phyloP scores from a whole-genome alignment of 306 rosid genomes.

The Sicyos baderoa region DNA sequence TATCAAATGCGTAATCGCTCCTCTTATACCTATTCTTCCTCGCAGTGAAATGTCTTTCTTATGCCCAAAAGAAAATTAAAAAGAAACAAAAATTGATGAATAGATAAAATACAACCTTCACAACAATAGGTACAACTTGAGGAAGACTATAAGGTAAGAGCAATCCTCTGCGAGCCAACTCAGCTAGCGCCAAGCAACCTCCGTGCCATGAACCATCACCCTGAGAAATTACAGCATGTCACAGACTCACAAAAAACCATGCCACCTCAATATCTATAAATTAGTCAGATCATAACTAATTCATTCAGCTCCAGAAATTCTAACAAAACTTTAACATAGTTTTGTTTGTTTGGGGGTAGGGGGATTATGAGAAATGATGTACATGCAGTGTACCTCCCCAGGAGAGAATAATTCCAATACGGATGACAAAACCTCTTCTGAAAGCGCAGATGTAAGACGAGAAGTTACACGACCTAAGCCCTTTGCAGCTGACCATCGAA shows the following conservation, averaged over 20 bases:
- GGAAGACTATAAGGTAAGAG: slow-evolving; percentile 77
- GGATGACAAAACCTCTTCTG: slow-evolving; percentile 83
- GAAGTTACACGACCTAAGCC: slow-evolving; percentile 85
- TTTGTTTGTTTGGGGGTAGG: not conserved
- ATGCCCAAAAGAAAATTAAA: slow-evolving; percentile 4
- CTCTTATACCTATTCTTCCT: not conserved
- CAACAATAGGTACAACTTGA: slow-evolving; percentile 77
- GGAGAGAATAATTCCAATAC: slow-evolving; percentile 84
- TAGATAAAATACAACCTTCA: slow-evolving; percentile 52
- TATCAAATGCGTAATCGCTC: not conserved
- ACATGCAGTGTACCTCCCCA: slow-evolving; percentile 57
- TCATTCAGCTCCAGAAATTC: not conserved
- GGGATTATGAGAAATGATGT: slow-evolving; percentile 20
- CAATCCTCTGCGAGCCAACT: slow-evolving; percentile 95
- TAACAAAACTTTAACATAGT: not conserved
- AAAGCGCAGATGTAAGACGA: slow-evolving; percentile 67
- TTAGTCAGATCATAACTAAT: not conserved
- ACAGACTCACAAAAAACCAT: not conserved
- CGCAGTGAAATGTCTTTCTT: not conserved
- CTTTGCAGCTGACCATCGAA: slow-evolving; percentile 98
- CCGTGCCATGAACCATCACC: slow-evolving; percentile 99
- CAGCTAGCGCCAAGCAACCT: slow-evolving; percentile 95
- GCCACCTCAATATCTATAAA: not conserved
- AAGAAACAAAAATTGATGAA: not conserved
- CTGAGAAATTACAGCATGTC: slow-evolving; percentile 34